Evolutionary conservation across 2,329 filamentous ascomycete genomes (phyloP).

Genomic region (Fusarium solani-melongenae): DNA sequence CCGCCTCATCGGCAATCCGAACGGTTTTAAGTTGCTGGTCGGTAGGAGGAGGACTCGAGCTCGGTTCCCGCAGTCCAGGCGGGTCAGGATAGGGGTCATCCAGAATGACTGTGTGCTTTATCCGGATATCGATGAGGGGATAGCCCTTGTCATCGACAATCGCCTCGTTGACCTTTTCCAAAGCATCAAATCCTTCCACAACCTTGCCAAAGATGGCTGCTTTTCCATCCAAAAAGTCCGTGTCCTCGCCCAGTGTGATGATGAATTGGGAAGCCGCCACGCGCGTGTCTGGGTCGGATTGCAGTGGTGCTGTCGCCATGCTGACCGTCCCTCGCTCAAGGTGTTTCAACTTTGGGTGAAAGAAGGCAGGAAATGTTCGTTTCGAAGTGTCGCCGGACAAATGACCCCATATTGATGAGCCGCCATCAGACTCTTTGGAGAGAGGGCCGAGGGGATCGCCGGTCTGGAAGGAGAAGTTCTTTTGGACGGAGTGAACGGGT

Average conservation of each 20-base stretch:
- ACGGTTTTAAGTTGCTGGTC: constrained; percentile 91
- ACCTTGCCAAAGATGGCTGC: constrained; percentile 96
- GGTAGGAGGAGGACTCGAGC: constrained; percentile 82
- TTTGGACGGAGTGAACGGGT: constrained; percentile 90
- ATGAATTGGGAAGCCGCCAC: constrained; percentile 93
- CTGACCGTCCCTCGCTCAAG: constrained; percentile 90
- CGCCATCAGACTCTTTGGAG: constrained; percentile 87
- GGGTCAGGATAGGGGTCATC: constrained; percentile 95
- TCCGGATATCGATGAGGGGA: constrained; percentile 92
- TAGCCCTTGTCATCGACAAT: constrained; percentile 88
- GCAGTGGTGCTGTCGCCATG: constrained; percentile 90
- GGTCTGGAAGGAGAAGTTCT: constrained; percentile 95
- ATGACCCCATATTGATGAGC: constrained; percentile 91
- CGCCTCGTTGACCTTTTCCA: constrained; percentile 92
- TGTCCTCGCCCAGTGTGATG: constrained; percentile 87
- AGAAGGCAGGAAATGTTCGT: constrained; percentile 84
- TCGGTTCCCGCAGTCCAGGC: constrained; percentile 77
- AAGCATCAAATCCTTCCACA: constrained; percentile 92
- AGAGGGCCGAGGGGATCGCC: constrained; percentile 92
- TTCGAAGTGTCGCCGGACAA: constrained; percentile 74
- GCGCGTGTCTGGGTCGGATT: constrained; percentile 81
- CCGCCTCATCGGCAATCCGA: constrained; percentile 89
- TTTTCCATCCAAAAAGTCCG: constrained; percentile 91
- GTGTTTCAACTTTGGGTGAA: constrained; percentile 90
- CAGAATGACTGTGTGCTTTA: constrained; percentile 90